Conservation (phyloP, 2,329 filamentous ascomycete species). For the Penicillium verrucosum region DNA sequence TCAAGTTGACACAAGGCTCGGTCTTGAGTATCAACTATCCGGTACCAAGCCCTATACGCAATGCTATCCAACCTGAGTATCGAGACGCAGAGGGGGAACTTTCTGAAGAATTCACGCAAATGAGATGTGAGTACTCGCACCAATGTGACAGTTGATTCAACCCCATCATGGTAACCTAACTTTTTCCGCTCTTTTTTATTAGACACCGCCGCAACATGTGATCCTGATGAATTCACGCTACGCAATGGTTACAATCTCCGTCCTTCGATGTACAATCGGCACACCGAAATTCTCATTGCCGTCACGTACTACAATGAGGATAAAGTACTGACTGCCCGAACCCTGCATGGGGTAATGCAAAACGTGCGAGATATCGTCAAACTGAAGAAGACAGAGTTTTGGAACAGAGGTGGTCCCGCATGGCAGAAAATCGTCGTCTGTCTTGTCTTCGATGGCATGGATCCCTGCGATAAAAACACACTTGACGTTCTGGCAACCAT, state of each 20-base stretch:
- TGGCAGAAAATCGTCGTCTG: conserved; percentile 99
- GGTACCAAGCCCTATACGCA: conserved; percentile 15
- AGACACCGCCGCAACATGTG: conserved; percentile 90
- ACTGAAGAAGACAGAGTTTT: conserved; percentile 95
- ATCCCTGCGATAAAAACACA: conserved; percentile 90
- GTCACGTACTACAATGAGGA: conserved; percentile 99
- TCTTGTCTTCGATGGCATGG: conserved; percentile 92
- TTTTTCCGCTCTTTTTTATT: too few species aligned
- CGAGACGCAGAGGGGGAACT: conserved; percentile 14
- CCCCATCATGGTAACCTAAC: background rate
- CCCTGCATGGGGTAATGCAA: conserved; percentile 93
- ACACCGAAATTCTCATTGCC: conserved; percentile 90
- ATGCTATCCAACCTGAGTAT: conserved; percentile 15
- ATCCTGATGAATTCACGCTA: conserved; percentile 93
- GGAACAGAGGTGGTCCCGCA: conserved; percentile 94
- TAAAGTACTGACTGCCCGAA: conserved; percentile 83
- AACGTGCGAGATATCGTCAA: conserved; percentile 97
- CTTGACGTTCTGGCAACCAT: conserved; percentile 87
- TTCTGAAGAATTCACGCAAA: conserved; percentile 16
- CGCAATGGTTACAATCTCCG: conserved; percentile 97
- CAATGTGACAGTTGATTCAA: background rate
- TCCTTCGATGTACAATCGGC: conserved; percentile 94
- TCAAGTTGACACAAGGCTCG: conserved; percentile 14
- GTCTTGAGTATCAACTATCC: conserved; percentile 17
- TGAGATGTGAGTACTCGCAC: conserved; percentile 12